Evolutionary conservation across 352 stramenopile species (phyloP), one percentile per base, ranked within the genome.

Genomic region (Plasmopara viticola): DNA sequence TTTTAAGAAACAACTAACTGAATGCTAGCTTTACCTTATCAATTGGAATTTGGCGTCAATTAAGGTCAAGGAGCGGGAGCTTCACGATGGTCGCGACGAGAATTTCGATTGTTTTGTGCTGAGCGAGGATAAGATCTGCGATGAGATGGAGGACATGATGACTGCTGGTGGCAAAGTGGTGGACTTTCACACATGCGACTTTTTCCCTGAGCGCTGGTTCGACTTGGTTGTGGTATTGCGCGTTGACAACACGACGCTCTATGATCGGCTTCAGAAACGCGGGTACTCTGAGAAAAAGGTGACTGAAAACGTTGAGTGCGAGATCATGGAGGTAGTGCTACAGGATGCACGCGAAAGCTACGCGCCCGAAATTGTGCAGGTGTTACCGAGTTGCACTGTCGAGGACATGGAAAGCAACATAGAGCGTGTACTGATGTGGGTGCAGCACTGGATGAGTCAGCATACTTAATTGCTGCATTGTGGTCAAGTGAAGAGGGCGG

Each of bases 251-350:
- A 97, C 87, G 59, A 94, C 75, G 57, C 78, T 96, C n/a, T 96
- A 91, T 48, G 87, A 96, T 57, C 81, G 87, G 9, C 68, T 96
- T 33, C 66, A 81, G 31, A 77, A 78, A 54, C 82, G 86, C 55
- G 93, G 93, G 25, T 99, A 99, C 70, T 90, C 70, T 53, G 83
- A 97, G 49, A 97, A 97, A 66, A 99, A 99, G 60, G 70, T 97
- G 60, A 60, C 61, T 13, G 95, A 99, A 69, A 99, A 99, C 66
- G 90, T 97, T 64, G 79, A 97, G 70, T 97, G 90, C 56, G 96
- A 99, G 76, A 99, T 99, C 66, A 99, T 99, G 95, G 87, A 95
- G 68, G 90, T 98, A 8, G 88, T 99, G 46, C 67, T 98, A 9
- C 95, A 99, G 49, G 96, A 99, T 51, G 95, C 95, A 17, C 70